Evolutionary conservation across 257 asterid genomes (phyloP), one percentile per base, ranked within the genome.

Genomic region (Nicotiana paniculata): DNA sequence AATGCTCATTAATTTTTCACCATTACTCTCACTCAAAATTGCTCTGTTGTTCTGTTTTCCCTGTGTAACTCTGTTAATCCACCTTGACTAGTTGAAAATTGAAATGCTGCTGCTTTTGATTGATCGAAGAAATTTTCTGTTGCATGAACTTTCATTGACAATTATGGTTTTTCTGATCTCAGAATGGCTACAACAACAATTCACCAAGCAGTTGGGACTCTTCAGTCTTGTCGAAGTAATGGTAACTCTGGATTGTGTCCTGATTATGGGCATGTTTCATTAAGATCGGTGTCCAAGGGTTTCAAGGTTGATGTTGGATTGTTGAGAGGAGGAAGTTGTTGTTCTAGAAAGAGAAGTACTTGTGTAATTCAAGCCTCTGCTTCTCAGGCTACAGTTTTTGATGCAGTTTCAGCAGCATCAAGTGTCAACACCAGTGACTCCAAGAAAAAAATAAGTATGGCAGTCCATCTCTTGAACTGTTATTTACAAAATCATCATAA

Each of bases 361-460:
- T 70, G 90, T 33, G 80, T 48, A 17, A 58, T 90, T 85, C 93
- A 91, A 63, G 95, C 94, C 51, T 90, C 97, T 0, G 62, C 88
- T 82, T 88, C 97, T 61, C 91, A 88, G 53, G 51, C 93, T 59
- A 66, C 91, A 26, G 89, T 89, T n/a, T 84, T 83, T 4, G 91
- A 93, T 84, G 86, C 90, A 7, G 87, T 90, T 80, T 87, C 87
- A 39, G 86, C 93, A 26, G 90, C 91, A 86, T 90, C 95, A 53
- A 90, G 87, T 57, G 85, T 86, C 85, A 69, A 86, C 6, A 55
- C 86, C 53, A 89, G 75, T 55, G 97, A 91, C 72, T 87, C 93
- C 67, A 88, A 90, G 80, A 94, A 89, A 86, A 96, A 94, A 91
- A 86, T 94, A 87, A 92, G 99, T 94, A 92, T 77, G 89, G 46